Evolutionary conservation across 2,329 filamentous ascomycete genomes (phyloP), one percentile per base, ranked within the genome.

Genomic region (Colletotrichum chrysophilum): DNA sequence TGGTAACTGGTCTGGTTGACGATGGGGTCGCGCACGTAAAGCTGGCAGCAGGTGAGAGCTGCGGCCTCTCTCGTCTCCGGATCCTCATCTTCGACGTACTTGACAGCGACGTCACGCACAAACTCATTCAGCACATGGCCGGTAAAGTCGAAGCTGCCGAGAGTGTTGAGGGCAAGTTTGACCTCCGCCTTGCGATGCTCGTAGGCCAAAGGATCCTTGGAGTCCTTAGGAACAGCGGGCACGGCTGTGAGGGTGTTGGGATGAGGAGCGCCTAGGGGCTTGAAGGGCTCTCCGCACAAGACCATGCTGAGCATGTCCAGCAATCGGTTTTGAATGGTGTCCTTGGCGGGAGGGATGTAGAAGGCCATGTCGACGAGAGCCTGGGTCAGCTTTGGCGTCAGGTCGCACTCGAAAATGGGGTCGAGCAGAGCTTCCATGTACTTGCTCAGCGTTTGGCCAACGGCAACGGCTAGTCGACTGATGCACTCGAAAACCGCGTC

Each of bases 351-450:
- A 1, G 96, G 97, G 62, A 99, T 98, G 82, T 99, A 98, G 82
- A 98, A 98, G 32, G 97, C 97, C 95, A 99, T 98, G 81, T 99
- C 97, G 26, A 98, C 96, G 70, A 99, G 88, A 4, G 97, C 97
- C 83, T 98, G 96, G 0, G 96, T 98, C 28, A 99, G 90, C 79
- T 97, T 97, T 72, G 96, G 94, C 48, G 96, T 98, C 68, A 99
- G 89, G 65, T 98, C 97, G 82, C 97, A 99, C 18, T 95, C 96
- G 84, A 99, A 99, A 75, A 99, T 98, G 13, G 97, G 96, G 79
- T 98, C 96, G 12, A 99, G 90, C 32, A 99, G 88, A 14, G 96
- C 95, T 82, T 98, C 96, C 93, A 99, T 98, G 83, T 98, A 98
- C 85, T 98, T 99, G 89, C 95, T 98, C 69, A 99, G 89, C 0